Percentiles rank a stretch among this genome's conserved stretches.
Evolutionary conservation across 1,284 basidiomycete species (phyloP).

Genomic region (Malassezia caprae): DNA sequence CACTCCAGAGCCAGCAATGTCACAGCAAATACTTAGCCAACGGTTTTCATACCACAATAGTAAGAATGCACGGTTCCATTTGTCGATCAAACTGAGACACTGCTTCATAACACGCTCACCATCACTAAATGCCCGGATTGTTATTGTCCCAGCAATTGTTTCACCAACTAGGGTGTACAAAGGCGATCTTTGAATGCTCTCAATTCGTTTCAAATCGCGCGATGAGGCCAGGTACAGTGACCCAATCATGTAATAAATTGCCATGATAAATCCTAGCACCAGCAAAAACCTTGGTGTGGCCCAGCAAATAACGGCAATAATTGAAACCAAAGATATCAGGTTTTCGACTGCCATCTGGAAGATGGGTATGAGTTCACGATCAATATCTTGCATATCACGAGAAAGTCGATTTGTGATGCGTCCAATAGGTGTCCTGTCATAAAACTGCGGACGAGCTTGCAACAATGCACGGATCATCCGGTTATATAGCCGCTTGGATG

Average conservation of each 20-base stretch:
- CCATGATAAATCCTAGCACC: conserved; percentile 15
- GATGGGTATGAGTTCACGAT: conserved; percentile 40
- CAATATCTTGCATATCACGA: conserved; percentile 39
- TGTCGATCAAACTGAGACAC: conserved; percentile 46
- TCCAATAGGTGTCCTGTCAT: conserved; percentile 43
- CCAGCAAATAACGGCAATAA: conserved; percentile 37
- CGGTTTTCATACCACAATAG: conserved; percentile 55
- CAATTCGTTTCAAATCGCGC: conserved; percentile 26
- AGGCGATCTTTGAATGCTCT: conserved; percentile 26
- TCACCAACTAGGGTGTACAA: conserved; percentile 50
- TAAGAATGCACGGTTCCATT: conserved; percentile 50
- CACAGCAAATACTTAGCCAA: conserved; percentile 47
- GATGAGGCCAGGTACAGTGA: conserved; percentile 25
- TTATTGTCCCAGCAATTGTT: conserved; percentile 63
- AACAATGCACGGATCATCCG: conserved; percentile 60
- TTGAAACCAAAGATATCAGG: conserved; percentile 20
- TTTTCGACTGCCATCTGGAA: conserved; percentile 12
- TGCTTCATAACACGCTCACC: conserved; percentile 57
- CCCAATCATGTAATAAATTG: conserved; percentile 21
- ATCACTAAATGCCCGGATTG: conserved; percentile 72
- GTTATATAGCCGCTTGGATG: conserved; percentile 35
- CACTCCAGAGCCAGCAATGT: conserved; percentile 39
- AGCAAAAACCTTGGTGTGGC: conserved; percentile 22
- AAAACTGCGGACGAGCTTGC: conserved; percentile 48
- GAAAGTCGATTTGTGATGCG: conserved; percentile 47